A percentile compares a stretch with the other conserved stretches of the same genome.
phyloP scores from a whole-genome alignment of 805 yeast species.

The Candida argentea region DNA sequence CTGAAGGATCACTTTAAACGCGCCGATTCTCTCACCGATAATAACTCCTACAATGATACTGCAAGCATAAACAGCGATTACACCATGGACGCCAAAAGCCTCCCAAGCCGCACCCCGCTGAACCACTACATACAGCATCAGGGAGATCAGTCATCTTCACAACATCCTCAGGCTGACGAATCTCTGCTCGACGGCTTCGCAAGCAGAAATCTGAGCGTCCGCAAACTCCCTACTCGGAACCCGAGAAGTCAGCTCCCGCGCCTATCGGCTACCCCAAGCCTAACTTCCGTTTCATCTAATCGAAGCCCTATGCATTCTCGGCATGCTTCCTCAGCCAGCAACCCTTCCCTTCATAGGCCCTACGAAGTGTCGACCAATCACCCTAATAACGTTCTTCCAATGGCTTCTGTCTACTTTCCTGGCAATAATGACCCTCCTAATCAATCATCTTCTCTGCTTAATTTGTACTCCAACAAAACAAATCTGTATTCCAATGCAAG shows the following conservation, averaged over 20 bases:
- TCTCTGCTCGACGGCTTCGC: no score
- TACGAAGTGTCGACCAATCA: constrained; percentile 19
- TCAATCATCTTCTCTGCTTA: no score
- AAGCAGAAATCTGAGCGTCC: no score
- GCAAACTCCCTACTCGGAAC: no score
- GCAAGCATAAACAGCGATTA: constrained; percentile 20
- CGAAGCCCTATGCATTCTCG: constrained; percentile 25
- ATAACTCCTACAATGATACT: constrained; percentile 22
- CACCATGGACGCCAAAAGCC: constrained; percentile 6
- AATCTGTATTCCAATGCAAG: constrained; percentile 1
- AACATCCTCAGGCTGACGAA: constrained; percentile 6
- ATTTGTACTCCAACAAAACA: constrained; percentile 9
- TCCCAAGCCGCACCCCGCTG: constrained; percentile 2
- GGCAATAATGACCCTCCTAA: constrained; percentile 9
- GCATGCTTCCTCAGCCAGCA: constrained; percentile 30
- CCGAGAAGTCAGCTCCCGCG: no score
- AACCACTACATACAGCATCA: constrained; percentile 1
- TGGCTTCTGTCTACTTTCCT: constrained; percentile 3
- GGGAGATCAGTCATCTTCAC: no score
- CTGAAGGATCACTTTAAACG: constrained; percentile 9
- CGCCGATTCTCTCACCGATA: constrained; percentile 14
- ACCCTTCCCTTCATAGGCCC: no score
- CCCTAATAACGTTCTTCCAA: constrained; percentile 19
- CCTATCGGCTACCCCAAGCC: constrained; percentile 7
- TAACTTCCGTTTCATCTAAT: constrained; percentile 8